Evolutionary conservation across 2,329 filamentous ascomycete genomes (phyloP).

Genomic region (Neocatenulostroma microsporum): DNA sequence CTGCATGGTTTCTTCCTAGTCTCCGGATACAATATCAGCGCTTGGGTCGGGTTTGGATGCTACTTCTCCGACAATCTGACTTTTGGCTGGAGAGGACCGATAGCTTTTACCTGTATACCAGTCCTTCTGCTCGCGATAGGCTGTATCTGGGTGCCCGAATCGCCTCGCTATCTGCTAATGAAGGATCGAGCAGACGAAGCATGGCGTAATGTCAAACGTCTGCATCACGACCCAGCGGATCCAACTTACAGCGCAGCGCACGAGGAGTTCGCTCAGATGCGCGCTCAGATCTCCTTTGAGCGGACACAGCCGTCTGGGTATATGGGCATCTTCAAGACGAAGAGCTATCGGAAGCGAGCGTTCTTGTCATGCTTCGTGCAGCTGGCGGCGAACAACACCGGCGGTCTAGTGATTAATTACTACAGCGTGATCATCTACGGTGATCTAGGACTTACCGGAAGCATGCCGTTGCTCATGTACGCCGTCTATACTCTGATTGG

Average conservation of each 20-base stretch:
- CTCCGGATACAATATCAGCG: slow-evolving; percentile 6
- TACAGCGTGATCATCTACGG: slow-evolving; percentile 7
- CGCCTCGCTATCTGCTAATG: slow-evolving; percentile 7
- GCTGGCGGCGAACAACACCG: slow-evolving; percentile 7
- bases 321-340: slow-evolving; percentile 4
- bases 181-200: slow-evolving; percentile 5
- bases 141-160: slow-evolving; percentile 7
- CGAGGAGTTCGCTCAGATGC: slow-evolving; percentile 6
- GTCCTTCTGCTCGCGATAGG: slow-evolving; percentile 5
- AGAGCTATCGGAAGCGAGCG: slow-evolving; percentile 8
- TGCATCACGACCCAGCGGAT: slow-evolving; percentile 6
- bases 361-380: slow-evolving; percentile 8
- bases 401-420: slow-evolving; percentile 7
- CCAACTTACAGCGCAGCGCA: slow-evolving; percentile 5
- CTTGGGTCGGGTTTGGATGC: slow-evolving; percentile 6
- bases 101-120: slow-evolving; percentile 7
- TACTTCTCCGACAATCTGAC: slow-evolving; percentile 7
- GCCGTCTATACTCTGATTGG: slow-evolving; percentile 7
- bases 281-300: slow-evolving; percentile 7
- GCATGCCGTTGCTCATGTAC: slow-evolving; percentile 6
- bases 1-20: slow-evolving; percentile 7
- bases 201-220: slow-evolving; percentile 4
- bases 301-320: slow-evolving; percentile 6
- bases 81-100: slow-evolving; percentile 7
- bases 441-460: slow-evolving; percentile 4